These are phyloP conservation scores for Penicillium bialowiezense DNA, from an alignment of 495 filamentous ascomycete genomes.

Conservation along the genomic window DNA sequence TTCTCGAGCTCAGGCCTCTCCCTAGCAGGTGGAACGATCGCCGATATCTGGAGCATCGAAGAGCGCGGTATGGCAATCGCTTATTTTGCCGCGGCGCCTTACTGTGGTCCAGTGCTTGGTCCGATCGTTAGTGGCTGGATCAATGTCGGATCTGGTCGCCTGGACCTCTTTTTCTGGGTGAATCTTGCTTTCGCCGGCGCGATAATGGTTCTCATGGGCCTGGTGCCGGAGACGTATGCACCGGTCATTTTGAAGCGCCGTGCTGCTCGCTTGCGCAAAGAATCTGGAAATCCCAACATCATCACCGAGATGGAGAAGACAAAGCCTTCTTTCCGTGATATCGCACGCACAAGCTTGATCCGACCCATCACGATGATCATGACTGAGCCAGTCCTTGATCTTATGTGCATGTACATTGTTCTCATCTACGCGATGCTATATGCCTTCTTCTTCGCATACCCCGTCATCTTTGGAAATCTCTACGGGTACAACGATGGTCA, in stretches of 20 bases:
- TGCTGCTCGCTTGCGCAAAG: slow-evolving; percentile 49
- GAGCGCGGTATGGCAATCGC: slow-evolving; percentile 60
- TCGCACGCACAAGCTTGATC: slow-evolving; percentile 47
- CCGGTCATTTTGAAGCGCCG: slow-evolving; percentile 60
- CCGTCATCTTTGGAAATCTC: slow-evolving; percentile 52
- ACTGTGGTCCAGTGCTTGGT: slow-evolving; percentile 54
- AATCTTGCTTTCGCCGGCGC: slow-evolving; percentile 41
- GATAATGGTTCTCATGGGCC: slow-evolving; percentile 44
- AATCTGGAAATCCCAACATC: slow-evolving; percentile 55
- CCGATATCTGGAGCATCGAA: slow-evolving; percentile 59
- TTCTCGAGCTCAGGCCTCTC: slow-evolving; percentile 61
- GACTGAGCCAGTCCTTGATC: slow-evolving; percentile 54
- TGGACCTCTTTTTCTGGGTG: slow-evolving; percentile 53
- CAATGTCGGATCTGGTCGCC: slow-evolving; percentile 48
- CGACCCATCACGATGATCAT: slow-evolving; percentile 35
- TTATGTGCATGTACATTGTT: slow-evolving; percentile 64
- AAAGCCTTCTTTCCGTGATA: slow-evolving; percentile 28
- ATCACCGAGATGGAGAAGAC: slow-evolving; percentile 47
- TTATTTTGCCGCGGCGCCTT: slow-evolving; percentile 52
- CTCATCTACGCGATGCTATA: slow-evolving; percentile 69
- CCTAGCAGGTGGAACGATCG: slow-evolving; percentile 59
- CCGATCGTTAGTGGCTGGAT: slow-evolving; percentile 60
- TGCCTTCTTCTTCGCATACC: slow-evolving; percentile 73
- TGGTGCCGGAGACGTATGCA: slow-evolving; percentile 62
- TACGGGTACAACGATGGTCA: slow-evolving; percentile 47